Percentiles rank a stretch among this genome's conserved stretches.
phyloP scores from a whole-genome alignment of 805 yeast species.

The Cyberlindnera sargentensis region DNA sequence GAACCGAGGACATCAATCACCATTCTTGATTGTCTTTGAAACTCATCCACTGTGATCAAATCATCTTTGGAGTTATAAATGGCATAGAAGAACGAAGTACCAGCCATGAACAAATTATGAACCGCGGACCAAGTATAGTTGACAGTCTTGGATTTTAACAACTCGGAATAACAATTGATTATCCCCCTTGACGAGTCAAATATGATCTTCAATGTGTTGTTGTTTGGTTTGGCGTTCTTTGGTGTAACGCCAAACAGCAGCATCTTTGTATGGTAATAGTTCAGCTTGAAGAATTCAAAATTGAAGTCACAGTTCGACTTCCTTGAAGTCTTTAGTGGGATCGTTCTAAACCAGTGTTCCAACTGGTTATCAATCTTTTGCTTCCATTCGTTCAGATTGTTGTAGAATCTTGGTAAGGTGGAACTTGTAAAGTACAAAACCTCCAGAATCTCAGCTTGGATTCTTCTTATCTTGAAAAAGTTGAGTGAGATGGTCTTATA shows the following conservation, averaged over 20 bases:
- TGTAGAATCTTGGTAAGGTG: conserved; percentile 61
- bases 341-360: conserved; percentile 52
- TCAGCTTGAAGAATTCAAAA: conserved; percentile 59
- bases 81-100: conserved; percentile 74
- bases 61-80: conserved; percentile 62
- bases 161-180: conserved; percentile 52
- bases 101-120: conserved; percentile 83
- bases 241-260: conserved; percentile 77
- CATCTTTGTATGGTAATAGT: conserved; percentile 69
- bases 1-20: conserved; percentile 54
- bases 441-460: conserved; percentile 74
- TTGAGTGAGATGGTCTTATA: conserved; percentile 63
- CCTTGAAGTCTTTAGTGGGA: conserved; percentile 47
- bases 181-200: conserved; percentile 61
- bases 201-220: conserved; percentile 48
- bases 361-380: conserved; percentile 41
- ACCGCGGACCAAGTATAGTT: conserved; percentile 94
- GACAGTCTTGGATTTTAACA: conserved; percentile 49
- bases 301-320: conserved; percentile 73
- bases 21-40: conserved; percentile 40
- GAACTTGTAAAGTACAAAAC: conserved; percentile 60
- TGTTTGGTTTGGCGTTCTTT: conserved; percentile 45
- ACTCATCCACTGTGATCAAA: conserved; percentile 36
- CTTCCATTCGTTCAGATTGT: conserved; percentile 56
- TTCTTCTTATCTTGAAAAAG: conserved; percentile 60